Conservation (phyloP, 345 rosid species). For the Eucalyptus sp. region DNA sequence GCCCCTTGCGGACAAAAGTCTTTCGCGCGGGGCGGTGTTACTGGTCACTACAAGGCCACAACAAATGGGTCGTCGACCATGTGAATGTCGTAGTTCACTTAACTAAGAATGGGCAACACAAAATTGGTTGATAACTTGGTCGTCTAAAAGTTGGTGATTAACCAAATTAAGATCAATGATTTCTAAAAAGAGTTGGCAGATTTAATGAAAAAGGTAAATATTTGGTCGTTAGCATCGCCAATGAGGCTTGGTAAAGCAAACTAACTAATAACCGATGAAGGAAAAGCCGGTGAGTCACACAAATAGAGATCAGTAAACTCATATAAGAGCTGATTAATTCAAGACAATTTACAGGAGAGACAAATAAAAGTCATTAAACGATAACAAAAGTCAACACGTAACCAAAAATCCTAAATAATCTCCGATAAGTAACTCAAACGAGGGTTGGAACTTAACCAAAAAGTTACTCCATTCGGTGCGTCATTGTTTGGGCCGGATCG, state of each 20-base stretch:
- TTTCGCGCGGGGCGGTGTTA: too few species aligned
- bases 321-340: accelerated
- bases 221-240: background rate
- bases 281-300: background rate
- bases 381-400: background rate
- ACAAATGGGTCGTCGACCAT: background rate
- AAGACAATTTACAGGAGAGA: background rate
- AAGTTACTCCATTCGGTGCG: background rate
- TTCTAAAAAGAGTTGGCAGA: background rate
- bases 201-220: background rate
- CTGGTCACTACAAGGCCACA: background rate
- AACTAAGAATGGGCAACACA: background rate
- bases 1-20: background rate
- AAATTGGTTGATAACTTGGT: background rate
- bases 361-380: background rate
- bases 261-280: background rate
- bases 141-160: background rate
- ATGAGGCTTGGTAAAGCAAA: background rate
- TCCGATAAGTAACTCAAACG: background rate
- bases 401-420: background rate
- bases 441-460: background rate
- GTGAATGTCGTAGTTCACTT: background rate
- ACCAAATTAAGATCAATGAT: background rate
- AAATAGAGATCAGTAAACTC: background rate
- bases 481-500: background rate